Evolutionary conservation across 1,139 yeast species (phyloP).

Genomic region (Saccharomyces uvarum): DNA sequence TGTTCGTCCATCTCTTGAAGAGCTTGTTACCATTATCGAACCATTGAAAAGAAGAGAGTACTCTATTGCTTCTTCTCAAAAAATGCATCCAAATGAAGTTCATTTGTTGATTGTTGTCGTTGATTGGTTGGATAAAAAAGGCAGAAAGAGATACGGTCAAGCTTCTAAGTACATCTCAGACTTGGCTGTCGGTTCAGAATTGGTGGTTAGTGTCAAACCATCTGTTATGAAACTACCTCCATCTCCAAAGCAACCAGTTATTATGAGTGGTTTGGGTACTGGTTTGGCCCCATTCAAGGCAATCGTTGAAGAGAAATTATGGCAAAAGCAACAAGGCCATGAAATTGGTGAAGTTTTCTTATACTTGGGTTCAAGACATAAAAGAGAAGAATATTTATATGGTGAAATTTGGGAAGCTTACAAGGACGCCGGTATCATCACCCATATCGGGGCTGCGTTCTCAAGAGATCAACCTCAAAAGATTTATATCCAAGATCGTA

Average conservation of each 20-base stretch:
- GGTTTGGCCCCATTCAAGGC: slow-evolving; percentile 99
- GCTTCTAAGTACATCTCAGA: slow-evolving; percentile 87
- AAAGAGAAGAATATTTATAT: slow-evolving; percentile 87
- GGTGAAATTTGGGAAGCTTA: slow-evolving; percentile 98
- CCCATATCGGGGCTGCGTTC: slow-evolving; percentile 96
- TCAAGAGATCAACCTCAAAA: slow-evolving; percentile 95
- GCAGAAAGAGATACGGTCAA: slow-evolving; percentile 86
- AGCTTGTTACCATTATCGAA: slow-evolving; percentile 64
- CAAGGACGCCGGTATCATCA: slow-evolving; percentile 81
- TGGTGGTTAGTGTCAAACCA: slow-evolving; percentile 92
- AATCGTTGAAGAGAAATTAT: slow-evolving; percentile 86
- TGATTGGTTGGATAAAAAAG: slow-evolving; percentile 86
- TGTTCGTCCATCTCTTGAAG: slow-evolving; percentile 72
- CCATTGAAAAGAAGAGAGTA: slow-evolving; percentile 96
- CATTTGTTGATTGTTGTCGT: slow-evolving; percentile 91
- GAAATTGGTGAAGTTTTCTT: slow-evolving; percentile 85
- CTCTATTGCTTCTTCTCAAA: slow-evolving; percentile 97
- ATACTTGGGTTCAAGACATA: slow-evolving; percentile 92
- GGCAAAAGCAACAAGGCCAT: slow-evolving; percentile 85
- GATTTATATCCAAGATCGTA: slow-evolving; percentile 91
- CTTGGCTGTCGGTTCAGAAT: slow-evolving; percentile 69
- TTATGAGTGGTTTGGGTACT: slow-evolving; percentile 97
- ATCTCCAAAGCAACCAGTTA: slow-evolving; percentile 76
- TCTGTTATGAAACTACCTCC: slow-evolving; percentile 96
- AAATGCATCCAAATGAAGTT: slow-evolving; percentile 81